Percentiles rank a stretch among this genome's conserved stretches.
Conservation (phyloP, 78 protist species). For the Corallochytrium limacisporum region DNA sequence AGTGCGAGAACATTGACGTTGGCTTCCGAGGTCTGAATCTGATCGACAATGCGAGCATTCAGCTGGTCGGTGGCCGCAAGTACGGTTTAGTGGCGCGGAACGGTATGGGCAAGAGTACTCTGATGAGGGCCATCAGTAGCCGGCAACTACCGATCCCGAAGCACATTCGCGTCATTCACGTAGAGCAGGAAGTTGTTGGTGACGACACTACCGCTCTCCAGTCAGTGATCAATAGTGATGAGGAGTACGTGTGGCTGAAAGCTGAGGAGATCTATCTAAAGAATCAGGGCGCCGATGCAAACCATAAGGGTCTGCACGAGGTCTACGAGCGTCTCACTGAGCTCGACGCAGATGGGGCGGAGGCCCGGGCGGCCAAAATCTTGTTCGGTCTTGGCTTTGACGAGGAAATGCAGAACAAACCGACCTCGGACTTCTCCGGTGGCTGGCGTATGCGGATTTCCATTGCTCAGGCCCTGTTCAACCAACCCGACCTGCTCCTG, state of each 20-base stretch:
- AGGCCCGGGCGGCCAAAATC: conserved; percentile 14
- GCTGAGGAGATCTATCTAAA: conserved; percentile 17
- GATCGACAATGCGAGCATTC: too few species aligned
- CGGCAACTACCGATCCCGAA: neutral
- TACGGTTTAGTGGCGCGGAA: too few species aligned
- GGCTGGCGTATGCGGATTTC: conserved; percentile 88
- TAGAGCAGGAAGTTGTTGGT: neutral
- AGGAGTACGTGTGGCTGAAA: conserved; percentile 6
- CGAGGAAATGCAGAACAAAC: conserved; percentile 46
- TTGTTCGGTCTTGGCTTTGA: conserved; percentile 70
- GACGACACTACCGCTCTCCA: conserved; percentile 34
- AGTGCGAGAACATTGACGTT: too few species aligned
- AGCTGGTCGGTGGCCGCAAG: too few species aligned
- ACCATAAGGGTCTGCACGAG: conserved; percentile 28
- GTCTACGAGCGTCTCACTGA: conserved; percentile 20
- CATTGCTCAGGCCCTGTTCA: conserved; percentile 82
- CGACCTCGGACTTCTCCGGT: conserved; percentile 59
- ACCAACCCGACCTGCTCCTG: conserved; percentile 68
- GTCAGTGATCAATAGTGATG: conserved; percentile 39
- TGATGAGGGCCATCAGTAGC: neutral
- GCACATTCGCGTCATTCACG: neutral
- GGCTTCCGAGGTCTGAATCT: too few species aligned
- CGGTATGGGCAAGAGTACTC: neutral
- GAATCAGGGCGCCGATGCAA: conserved; percentile 35
- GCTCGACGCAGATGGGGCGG: conserved; percentile 31